Conservation (phyloP, 495 filamentous ascomycete genomes). For the Penicillium coprophilum region DNA sequence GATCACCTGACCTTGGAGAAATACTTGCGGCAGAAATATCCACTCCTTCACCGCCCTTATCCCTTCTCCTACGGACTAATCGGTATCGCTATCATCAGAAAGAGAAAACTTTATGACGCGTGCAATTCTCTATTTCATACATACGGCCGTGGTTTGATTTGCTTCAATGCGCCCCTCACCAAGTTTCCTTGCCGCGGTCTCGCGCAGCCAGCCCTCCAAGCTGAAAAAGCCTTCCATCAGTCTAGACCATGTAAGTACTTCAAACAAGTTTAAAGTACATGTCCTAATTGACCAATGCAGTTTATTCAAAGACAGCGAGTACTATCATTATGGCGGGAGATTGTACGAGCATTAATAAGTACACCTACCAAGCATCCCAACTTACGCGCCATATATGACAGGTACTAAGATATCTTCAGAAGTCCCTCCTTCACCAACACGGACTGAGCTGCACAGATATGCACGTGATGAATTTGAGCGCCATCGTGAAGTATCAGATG, state of each 20-base stretch:
- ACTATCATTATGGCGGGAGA: constrained; percentile 41
- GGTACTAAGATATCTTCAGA: constrained; percentile 21
- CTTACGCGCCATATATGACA: neutral
- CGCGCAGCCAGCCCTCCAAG: constrained; percentile 32
- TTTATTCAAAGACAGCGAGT: constrained; percentile 47
- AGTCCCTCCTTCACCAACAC: constrained; percentile 49
- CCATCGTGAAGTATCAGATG: constrained; percentile 66
- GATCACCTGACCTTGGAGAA: neutral
- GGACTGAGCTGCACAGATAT: constrained; percentile 66
- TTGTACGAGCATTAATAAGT: constrained; percentile 42
- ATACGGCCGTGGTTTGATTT: constrained; percentile 14
- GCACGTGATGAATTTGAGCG: constrained; percentile 76
- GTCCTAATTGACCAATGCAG: constrained; percentile 23
- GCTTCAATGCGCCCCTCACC: constrained; percentile 32
- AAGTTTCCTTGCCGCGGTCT: constrained; percentile 32
- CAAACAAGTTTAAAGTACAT: neutral
- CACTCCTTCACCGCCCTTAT: constrained; percentile 3
- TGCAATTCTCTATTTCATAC: neutral
- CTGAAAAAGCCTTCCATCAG: constrained; percentile 42
- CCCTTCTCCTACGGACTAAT: constrained; percentile 3
- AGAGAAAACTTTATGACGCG: neutral
- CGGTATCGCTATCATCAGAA: neutral
- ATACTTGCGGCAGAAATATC: constrained; percentile 1
- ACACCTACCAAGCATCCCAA: constrained; percentile 11
- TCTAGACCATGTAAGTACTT: constrained; percentile 41